phyloP scores from a whole-genome alignment of 257 asterid genomes.

The Nicotiana tabacum region DNA sequence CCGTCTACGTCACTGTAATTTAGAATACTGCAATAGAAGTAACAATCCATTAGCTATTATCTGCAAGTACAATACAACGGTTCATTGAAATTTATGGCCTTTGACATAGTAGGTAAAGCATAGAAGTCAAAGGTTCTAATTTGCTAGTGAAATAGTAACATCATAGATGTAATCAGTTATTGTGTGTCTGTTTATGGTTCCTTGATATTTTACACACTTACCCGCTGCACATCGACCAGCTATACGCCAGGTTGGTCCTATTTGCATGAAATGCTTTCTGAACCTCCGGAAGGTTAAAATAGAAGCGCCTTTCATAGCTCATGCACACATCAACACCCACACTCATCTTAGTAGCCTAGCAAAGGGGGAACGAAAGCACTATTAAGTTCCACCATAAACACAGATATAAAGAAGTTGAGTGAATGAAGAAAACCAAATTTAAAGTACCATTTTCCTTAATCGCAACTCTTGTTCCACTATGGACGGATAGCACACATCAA shows the following conservation, averaged over 20 bases:
- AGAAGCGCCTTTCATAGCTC: constrained; percentile 69
- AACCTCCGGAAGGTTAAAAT: constrained; percentile 91
- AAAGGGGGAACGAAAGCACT: neutral
- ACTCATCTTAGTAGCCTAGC: constrained; percentile 79
- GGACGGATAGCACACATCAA: constrained; percentile 93
- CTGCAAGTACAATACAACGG: neutral
- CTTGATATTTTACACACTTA: constrained; percentile 23
- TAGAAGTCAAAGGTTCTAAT: neutral
- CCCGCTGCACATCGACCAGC: constrained; percentile 85
- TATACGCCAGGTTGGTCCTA: constrained; percentile 67
- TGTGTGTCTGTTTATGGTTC: neutral
- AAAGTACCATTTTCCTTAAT: constrained; percentile 61
- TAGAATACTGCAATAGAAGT: constrained; percentile 32
- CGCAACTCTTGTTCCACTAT: constrained; percentile 87
- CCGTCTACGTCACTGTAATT: constrained; percentile 49
- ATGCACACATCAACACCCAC: constrained; percentile 90
- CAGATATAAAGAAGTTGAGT: neutral
- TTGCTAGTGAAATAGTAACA: neutral
- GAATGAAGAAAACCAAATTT: neutral
- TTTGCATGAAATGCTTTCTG: constrained; percentile 95
- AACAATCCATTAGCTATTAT: neutral
- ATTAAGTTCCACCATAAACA: neutral
- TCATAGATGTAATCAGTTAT: neutral
- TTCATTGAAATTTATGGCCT: neutral
- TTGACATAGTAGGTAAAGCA: neutral